phyloP scores from a whole-genome alignment of 768 basidiomycete genomes.

The Gloeophyllum trabeum region DNA sequence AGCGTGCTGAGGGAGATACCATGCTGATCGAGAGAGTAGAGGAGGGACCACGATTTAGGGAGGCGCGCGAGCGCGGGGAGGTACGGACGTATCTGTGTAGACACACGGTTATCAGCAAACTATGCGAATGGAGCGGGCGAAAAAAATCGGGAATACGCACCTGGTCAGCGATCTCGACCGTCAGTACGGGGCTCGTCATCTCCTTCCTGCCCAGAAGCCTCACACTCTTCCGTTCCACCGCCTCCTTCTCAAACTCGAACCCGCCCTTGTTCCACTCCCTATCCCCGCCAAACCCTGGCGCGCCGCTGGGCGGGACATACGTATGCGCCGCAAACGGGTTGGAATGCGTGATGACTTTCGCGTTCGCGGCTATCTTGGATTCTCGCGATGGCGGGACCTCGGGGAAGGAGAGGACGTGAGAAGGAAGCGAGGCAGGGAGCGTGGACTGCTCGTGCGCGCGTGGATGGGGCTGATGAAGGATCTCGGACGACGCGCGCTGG shows the following conservation, averaged over 20 bases:
- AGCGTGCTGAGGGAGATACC: conserved; percentile 88
- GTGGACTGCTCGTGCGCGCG: too few relatives aligned
- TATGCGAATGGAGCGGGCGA: conserved; percentile 1
- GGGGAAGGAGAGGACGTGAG: too few relatives aligned
- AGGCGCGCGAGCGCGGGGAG: conserved; percentile 70
- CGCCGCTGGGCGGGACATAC: conserved; percentile 43
- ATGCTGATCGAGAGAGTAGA: conserved; percentile 91
- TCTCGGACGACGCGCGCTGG: too few relatives aligned
- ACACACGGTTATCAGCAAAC: background rate
- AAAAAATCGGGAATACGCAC: conserved; percentile 24
- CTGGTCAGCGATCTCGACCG: conserved; percentile 39
- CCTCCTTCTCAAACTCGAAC: conserved; percentile 23
- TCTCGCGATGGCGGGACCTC: too few relatives aligned
- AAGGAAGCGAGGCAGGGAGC: too few relatives aligned
- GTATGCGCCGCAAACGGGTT: conserved; percentile 39
- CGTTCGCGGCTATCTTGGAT: too few relatives aligned
- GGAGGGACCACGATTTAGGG: conserved; percentile 58
- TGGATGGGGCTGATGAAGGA: too few relatives aligned
- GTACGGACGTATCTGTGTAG: conserved; percentile 32
- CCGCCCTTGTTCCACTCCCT: conserved; percentile 57
- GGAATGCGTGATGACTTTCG: conserved; percentile 29
- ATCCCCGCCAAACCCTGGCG: conserved; percentile 69
- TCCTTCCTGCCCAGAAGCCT: conserved; percentile 45
- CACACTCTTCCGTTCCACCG: conserved; percentile 31
- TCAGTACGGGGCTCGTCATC: conserved; percentile 41